Evolutionary conservation across 768 basidiomycete genomes (phyloP), one percentile per base, ranked within the genome.

Genomic region (Sarcomyxa edulis): DNA sequence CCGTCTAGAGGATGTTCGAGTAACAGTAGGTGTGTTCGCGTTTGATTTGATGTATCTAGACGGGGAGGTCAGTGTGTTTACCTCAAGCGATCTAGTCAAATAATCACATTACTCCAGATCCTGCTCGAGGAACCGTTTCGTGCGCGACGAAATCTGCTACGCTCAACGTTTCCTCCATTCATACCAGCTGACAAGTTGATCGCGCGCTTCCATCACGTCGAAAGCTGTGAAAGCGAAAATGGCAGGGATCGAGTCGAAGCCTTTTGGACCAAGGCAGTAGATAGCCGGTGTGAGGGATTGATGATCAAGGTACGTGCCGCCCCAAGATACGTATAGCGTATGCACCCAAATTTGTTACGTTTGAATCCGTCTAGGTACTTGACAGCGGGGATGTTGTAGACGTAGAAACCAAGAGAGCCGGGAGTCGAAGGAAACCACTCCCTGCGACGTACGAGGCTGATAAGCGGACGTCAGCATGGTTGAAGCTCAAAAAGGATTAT

Each of bases 401-500:
- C 55, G 46, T 55, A 56, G 65, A 27, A 62, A 37, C 59, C 25
- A 67, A 76, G 47, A 72, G n/a, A n/a, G n/a, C n/a, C n/a, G n/a
- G n/a, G n/a, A n/a, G n/a, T n/a, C n/a, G n/a, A n/a, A n/a, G 73
- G 51, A 91, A 85, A 54, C 72, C 75, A 21, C 60, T 94, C 22
- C 84, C 79, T 12, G 85, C 91, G 11, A 89, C 90, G 8, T 96
- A 96, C 59, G 89, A 94, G 71, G 83, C 68, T 7, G 34, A 95
- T 60, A 87, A 87, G 58, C 68, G 93, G 45, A 88, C 84, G 14
- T 81, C 73, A 19, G 82, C 86, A 2, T 95, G 93, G 93, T 55
- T 94, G 40, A 93, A 94, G 56, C 68, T 95, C 30, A 96, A 96
- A 62, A 92, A 89, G 53, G 93, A 95, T 55, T 96, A 94, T 55